Evolutionary conservation across 2,329 filamentous ascomycete species (phyloP), one percentile per base, ranked within the genome.

Genomic region (Seiridium cupressi): DNA sequence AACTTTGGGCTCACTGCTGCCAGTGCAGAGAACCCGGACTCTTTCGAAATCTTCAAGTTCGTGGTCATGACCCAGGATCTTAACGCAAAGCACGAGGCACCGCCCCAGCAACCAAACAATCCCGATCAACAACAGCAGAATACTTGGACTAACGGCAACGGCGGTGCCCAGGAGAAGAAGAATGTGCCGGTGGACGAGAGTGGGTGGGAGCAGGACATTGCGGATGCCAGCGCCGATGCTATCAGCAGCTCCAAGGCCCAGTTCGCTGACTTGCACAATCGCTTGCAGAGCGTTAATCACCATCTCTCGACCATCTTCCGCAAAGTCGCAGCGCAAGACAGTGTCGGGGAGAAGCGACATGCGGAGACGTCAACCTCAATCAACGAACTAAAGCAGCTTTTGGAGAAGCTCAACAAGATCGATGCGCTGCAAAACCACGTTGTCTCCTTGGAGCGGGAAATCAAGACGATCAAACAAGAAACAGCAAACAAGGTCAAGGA

Each of bases 1-100:
- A 84, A 85, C 72, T 91, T 97, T 66, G 95, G 95, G 68, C 79
- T 99, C 66, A 92, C 90, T 10, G 95, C 94, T 47, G 91, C 92
- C 13, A 94, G 92, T 3, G 91, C 92, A 36, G 94, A 98, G 66
- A 93, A 88, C 68, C 93, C 95, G 0, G 95, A 99, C 77, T 96
- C 92, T 4, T 96, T 97, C 70, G 95, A 99, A 76, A 76, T 97
- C 65, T 95, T 93, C 81, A 96, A 94, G 73, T 84, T 98, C 71
- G 83, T 90, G 42, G 85, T 95, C 56, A 86, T 88, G 70, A 88
- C 84, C 9, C 84, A 86, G 34, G 72, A 73, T 36, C 72, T 69
- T 60, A 69, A 75, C 55, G 68, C 72, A 7, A 69, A 72, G 47
- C 62, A 69, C 68, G 62, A 77, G 31, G 68, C 65, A 32, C 64